Base-by-base conservation (phyloP, 2,329 filamentous ascomycete species). In the Zymoseptoria tritici region DNA sequence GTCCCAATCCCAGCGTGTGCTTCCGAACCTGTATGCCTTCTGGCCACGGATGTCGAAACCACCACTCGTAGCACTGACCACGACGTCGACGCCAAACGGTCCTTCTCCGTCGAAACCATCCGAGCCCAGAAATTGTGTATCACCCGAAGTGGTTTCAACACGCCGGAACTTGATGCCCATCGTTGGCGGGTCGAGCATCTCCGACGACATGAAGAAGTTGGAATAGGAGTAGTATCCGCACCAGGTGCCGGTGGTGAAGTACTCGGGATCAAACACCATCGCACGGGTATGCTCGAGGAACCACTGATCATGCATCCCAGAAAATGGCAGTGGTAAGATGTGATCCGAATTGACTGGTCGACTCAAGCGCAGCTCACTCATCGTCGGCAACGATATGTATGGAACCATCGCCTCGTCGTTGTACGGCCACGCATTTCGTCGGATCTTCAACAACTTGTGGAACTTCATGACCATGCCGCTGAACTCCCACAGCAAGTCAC, bases 151-250 rank as follows among this genome's bases (percentile, higher is more conserved):
- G 22, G 21, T 16, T 19, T 31, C 46, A 4, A 51, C 31, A 29
- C 26, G 26, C 9, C 46, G 46, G 13, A 60, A 62, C 24, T 52
- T 16, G 46, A 62, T 55, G 6, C 57, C 51, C 21, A 56, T 46
- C 56, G 60, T 62, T 4, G 61, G 61, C 19, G 61, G 56, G 49
- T 62, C 61, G 11, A 62, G 16, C 24, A 52, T 52, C 9, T 54
- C 57, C 13, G 53, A 29, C n/a, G 36, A 24, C 8, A 51, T 51
- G 21, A 60, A 58, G 3, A 56, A 57, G 26, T 54, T 50, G 21
- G 54, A 57, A 31, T 57, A 57, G 11, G 52, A 57, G 20, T 59
- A 61, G 49, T 60, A 61, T 13, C 59, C 61, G n/a, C 20, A n/a
- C 57, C 59, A 63, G 24, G 19, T 54, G 9, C 61, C 61, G 11